Conservation (phyloP, 2,329 filamentous ascomycete species). For the Rhexocercosporidium sp. region DNA sequence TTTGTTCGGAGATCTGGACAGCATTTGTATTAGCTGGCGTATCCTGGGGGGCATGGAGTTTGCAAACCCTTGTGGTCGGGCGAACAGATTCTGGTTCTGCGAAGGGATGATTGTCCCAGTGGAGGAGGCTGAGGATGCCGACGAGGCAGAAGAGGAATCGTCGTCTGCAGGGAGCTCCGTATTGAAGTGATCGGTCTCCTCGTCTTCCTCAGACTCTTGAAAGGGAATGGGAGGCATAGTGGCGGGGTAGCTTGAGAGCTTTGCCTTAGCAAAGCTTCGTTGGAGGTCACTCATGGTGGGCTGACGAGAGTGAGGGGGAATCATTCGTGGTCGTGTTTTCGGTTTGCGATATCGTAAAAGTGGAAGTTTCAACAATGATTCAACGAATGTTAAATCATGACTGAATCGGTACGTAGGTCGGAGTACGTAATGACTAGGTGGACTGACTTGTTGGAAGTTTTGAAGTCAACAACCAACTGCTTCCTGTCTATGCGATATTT, state of each 20-base stretch:
- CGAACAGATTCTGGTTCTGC: slow-evolving; percentile 73
- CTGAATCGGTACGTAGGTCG: neutral
- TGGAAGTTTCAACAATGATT: neutral
- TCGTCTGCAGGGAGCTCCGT: slow-evolving; percentile 55
- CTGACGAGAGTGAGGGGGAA: neutral
- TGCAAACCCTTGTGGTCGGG: slow-evolving; percentile 69
- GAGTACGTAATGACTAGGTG: neutral
- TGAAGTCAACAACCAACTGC: neutral
- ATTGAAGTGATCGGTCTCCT: slow-evolving; percentile 46
- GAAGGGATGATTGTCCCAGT: slow-evolving; percentile 90
- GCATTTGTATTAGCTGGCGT: slow-evolving; percentile 20
- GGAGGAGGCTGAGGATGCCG: slow-evolving; percentile 86
- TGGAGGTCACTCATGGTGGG: slow-evolving; percentile 79
- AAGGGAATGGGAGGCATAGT: slow-evolving; percentile 53
- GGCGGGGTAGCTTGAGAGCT: slow-evolving; percentile 64
- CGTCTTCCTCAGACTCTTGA: slow-evolving; percentile 53
- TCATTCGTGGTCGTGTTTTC: neutral
- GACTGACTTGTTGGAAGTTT: neutral
- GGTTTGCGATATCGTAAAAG: too few relatives aligned
- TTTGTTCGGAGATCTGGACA: slow-evolving; percentile 39
- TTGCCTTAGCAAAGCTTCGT: slow-evolving; percentile 77
- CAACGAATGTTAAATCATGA: neutral
- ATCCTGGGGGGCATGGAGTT: slow-evolving; percentile 15
- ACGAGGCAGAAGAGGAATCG: slow-evolving; percentile 74
- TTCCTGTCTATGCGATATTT: neutral